phyloP scores from a whole-genome alignment of 352 stramenopile species.

The Elongisporangium anandrum region DNA sequence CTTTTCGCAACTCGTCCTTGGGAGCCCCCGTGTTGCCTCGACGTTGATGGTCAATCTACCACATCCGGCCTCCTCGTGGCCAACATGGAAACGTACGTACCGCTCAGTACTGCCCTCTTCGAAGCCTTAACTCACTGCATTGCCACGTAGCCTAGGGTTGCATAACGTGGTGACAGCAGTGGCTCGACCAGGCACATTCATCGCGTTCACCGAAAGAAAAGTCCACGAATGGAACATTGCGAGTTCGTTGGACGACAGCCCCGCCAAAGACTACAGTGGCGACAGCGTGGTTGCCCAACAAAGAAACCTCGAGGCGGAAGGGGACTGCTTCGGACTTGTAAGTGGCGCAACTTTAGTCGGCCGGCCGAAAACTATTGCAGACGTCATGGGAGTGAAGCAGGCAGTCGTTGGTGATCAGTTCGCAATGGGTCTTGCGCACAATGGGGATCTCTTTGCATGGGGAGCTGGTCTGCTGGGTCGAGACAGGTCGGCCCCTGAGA shows the following conservation, averaged over 20 bases:
- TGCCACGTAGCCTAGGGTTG: constrained; percentile 24
- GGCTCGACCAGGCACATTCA: constrained; percentile 15
- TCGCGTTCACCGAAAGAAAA: constrained; percentile 29
- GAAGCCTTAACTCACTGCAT: background rate
- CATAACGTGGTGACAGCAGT: constrained; percentile 23
- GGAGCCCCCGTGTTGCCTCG: constrained; percentile 5
- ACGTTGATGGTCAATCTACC: constrained; percentile 8
- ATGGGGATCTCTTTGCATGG: constrained; percentile 37
- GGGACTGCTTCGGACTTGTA: constrained; percentile 49
- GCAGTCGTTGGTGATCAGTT: constrained; percentile 32
- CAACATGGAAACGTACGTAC: constrained; percentile 31
- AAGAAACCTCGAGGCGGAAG: constrained; percentile 22
- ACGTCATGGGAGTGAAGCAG: constrained; percentile 28
- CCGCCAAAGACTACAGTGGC: background rate
- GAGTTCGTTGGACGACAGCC: background rate
- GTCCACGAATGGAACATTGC: constrained; percentile 30
- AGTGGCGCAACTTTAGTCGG: constrained; percentile 33
- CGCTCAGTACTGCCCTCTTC: background rate
- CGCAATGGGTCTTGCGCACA: constrained; percentile 22
- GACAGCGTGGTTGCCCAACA: constrained; percentile 1
- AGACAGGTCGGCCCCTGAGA: constrained; percentile 7
- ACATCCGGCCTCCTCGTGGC: constrained; percentile 9
- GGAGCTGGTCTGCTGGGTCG: constrained; percentile 9
- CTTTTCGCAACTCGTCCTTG: background rate
- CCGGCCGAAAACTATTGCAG: constrained; percentile 38